A percentile compares a stretch with the other conserved stretches of the same genome.
These are phyloP conservation scores for Discostella pseudostelligera DNA, from an alignment of 108 stramenopile genomes.

Conservation along the genomic window DNA sequence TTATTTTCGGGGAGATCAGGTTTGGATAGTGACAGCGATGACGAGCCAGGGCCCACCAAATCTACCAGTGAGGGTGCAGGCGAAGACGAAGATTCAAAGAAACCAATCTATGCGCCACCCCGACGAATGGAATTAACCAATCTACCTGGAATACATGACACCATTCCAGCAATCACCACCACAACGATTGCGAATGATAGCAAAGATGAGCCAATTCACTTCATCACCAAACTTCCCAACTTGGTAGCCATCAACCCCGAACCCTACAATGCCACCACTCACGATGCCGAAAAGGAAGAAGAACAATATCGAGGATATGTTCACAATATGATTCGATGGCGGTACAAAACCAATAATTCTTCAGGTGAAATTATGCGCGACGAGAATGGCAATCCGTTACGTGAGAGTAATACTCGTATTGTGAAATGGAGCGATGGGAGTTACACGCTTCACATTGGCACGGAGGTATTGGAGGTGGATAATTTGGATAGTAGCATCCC, in stretches of 20 bases:
- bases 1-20: conserved; percentile 1
- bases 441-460: conserved; percentile 80
- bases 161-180: background rate
- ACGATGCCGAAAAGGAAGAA: conserved; percentile 64
- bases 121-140: conserved; percentile 45
- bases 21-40: conserved; percentile 45
- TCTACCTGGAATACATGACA: conserved; percentile 22
- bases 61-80: background rate
- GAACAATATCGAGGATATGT: conserved; percentile 59
- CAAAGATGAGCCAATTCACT: conserved; percentile 19
- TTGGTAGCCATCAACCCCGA: conserved; percentile 71
- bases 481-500: conserved; percentile 31
- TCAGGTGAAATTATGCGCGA: conserved; percentile 44
- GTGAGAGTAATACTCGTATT: conserved; percentile 77
- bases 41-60: conserved; percentile 12
- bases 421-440: conserved; percentile 91
- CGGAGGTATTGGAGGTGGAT: conserved; percentile 83
- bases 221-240: conserved; percentile 81
- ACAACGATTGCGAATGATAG: background rate
- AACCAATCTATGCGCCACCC: conserved; percentile 30
- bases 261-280: conserved; percentile 64
- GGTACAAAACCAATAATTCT: conserved; percentile 53
- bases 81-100: conserved; percentile 5
- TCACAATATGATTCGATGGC: conserved; percentile 84
- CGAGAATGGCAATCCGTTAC: conserved; percentile 28